Conservation (phyloP, 768 basidiomycete species). For the Hortiboletus campestris region DNA sequence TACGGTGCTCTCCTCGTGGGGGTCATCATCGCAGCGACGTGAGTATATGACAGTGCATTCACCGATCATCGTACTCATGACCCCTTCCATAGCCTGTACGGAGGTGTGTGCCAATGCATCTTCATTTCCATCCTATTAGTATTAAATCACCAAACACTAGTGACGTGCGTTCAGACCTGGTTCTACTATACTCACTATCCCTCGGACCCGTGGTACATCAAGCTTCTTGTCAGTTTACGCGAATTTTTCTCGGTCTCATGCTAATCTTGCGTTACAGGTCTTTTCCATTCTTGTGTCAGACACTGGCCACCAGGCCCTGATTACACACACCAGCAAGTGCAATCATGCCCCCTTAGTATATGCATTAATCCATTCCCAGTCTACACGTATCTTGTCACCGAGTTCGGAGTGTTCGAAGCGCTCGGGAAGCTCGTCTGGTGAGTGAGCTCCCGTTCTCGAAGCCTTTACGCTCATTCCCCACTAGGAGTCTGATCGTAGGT, state of each 20-base stretch:
- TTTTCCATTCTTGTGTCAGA: constrained; percentile 48
- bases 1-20: constrained; percentile 52
- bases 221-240: constrained; percentile 39
- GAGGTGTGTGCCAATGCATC: constrained; percentile 36
- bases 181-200: constrained; percentile 52
- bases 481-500: constrained; percentile 26
- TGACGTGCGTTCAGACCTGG: constrained; percentile 54
- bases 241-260: not conserved
- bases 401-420: constrained; percentile 5
- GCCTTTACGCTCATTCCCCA: not conserved
- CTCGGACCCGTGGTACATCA: constrained; percentile 48
- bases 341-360: not conserved
- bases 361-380: constrained; percentile 29
- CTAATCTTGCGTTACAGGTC: constrained; percentile 39
- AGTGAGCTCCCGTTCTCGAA: constrained; percentile 13
- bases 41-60: constrained; percentile 19
- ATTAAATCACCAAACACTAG: constrained; percentile 28
- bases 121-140: not conserved
- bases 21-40: constrained; percentile 47
- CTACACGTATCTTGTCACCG: constrained; percentile 44
- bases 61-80: constrained; percentile 3
- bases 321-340: constrained; percentile 47
- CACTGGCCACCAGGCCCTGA: constrained; percentile 51
- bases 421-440: constrained; percentile 43
- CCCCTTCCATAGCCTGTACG: constrained; percentile 41